phyloP scores from a whole-genome alignment of 75 land plant species.

The Ceratopteris richardii region DNA sequence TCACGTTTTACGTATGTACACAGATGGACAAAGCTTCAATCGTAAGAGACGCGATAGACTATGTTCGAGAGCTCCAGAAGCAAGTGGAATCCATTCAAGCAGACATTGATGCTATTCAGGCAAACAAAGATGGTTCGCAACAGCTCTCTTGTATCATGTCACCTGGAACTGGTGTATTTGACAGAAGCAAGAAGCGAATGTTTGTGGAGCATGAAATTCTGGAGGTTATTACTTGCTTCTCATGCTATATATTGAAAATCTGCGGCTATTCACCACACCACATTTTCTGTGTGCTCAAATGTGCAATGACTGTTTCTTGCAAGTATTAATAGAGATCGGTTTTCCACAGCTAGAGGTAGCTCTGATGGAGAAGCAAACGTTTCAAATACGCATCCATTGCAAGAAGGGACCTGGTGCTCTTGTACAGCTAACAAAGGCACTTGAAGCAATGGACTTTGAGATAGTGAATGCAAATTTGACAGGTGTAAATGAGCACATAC shows the following conservation, averaged over 20 bases:
- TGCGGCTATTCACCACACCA: background rate
- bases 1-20: too few species aligned
- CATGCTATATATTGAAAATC: background rate
- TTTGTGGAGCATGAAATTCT: background rate
- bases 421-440: constrained; percentile 23
- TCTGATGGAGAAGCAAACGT: constrained; percentile 27
- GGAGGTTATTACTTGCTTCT: background rate
- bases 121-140: background rate
- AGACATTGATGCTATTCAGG: constrained; percentile 22
- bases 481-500: constrained; percentile 28
- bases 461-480: constrained; percentile 28
- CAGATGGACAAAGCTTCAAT: constrained; percentile 38
- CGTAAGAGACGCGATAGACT: constrained; percentile 24
- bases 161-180: background rate
- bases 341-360: constrained; percentile 36
- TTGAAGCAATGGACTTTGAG: constrained; percentile 32
- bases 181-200: background rate
- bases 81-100: constrained; percentile 18
- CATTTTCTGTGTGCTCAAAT: too few species aligned
- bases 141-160: background rate
- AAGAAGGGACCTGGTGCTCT: constrained; percentile 25
- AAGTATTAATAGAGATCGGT: background rate
- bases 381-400: constrained; percentile 31
- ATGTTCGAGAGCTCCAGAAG: constrained; percentile 27
- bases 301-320: too few species aligned